phyloP scores from a whole-genome alignment of 2,329 filamentous ascomycete species.

The Cadophora sp. region DNA sequence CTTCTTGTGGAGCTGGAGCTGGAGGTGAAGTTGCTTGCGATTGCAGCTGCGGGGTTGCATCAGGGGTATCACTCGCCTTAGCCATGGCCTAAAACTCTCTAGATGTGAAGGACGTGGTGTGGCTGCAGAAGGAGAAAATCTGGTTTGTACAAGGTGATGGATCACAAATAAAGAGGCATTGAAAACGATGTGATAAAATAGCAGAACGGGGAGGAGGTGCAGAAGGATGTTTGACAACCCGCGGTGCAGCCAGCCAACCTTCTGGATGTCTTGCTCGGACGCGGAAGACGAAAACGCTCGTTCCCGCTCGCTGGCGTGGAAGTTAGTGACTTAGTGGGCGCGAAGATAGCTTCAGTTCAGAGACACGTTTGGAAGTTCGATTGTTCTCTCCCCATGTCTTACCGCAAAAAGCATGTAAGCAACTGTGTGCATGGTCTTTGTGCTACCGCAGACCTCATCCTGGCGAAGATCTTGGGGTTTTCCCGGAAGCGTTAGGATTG shows the following conservation, averaged over 20 bases:
- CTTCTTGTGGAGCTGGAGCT: background rate
- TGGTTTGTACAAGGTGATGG: background rate
- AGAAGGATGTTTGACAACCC: background rate
- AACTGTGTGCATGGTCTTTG: slow-evolving; percentile 1
- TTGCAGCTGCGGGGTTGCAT: background rate
- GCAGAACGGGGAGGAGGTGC: background rate
- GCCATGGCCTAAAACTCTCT: background rate
- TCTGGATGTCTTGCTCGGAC: background rate
- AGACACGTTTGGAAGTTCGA: background rate
- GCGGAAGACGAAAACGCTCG: background rate
- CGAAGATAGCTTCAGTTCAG: slow-evolving; percentile 4
- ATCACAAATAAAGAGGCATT: background rate
- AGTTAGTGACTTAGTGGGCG: slow-evolving; percentile 11
- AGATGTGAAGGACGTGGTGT: background rate
- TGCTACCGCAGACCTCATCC: background rate
- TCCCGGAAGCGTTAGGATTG: background rate
- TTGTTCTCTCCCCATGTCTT: background rate
- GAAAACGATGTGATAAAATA: background rate
- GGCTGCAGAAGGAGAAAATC: background rate
- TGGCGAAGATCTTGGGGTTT: background rate
- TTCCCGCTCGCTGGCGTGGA: background rate
- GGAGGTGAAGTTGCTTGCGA: background rate
- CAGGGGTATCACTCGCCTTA: background rate
- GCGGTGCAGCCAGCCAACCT: background rate
- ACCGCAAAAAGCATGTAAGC: background rate